Evolutionary conservation across 441 rosid species (phyloP).

Genomic region (Adansonia gregorii): DNA sequence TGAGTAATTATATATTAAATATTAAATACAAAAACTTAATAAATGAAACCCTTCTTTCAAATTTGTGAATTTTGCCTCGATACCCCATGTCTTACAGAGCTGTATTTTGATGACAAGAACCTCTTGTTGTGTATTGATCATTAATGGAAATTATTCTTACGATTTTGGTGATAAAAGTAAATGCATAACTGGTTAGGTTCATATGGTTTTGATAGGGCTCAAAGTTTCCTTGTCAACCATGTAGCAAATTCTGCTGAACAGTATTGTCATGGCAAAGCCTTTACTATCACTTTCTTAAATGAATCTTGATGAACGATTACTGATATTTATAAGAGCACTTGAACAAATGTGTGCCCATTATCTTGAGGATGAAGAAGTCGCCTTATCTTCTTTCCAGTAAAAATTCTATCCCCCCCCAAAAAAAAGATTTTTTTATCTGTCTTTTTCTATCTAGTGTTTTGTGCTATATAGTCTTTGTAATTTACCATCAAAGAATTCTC

Average conservation of each 20-base stretch:
- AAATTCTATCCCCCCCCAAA: neutral
- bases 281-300: conserved; percentile 5
- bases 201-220: conserved; percentile 15
- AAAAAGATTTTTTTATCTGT: neutral
- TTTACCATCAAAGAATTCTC: neutral
- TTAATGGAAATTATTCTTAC: neutral
- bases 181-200: neutral
- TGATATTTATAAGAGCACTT: neutral
- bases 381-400: neutral
- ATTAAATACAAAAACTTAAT: neutral
- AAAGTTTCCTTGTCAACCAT: neutral
- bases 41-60: neutral
- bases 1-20: neutral
- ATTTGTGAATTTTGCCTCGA: conserved; percentile 6
- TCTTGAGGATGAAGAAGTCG: neutral
- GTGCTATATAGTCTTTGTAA: neutral
- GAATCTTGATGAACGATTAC: conserved; percentile 3
- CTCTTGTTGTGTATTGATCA: neutral
- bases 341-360: neutral
- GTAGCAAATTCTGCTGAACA: neutral
- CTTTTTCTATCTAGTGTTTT: neutral
- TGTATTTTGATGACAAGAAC: neutral
- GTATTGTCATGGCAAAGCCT: neutral
- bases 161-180: neutral
- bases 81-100: neutral